A percentile compares a stretch with the other conserved stretches of the same genome.
phyloP scores from a whole-genome alignment of 164 flowering plant species.

The Echeveria elegans region DNA sequence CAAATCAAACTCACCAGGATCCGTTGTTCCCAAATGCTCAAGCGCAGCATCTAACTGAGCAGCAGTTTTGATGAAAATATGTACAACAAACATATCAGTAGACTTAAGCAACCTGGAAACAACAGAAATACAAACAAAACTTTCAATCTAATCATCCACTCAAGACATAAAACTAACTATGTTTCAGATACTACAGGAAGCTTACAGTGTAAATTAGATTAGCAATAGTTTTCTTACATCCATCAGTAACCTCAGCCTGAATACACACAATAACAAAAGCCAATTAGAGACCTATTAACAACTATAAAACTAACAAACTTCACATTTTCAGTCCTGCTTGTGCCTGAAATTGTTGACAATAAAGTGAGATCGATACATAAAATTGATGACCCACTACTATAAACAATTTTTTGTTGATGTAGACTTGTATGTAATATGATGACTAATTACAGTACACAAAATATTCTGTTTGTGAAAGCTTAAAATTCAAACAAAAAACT shows the following conservation, averaged over 20 bases:
- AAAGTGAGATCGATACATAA: no score
- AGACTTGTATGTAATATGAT: no score
- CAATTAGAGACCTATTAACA: no score
- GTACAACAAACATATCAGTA: not conserved
- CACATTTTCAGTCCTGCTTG: no score
- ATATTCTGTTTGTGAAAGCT: no score
- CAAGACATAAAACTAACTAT: not conserved
- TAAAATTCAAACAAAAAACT: no score
- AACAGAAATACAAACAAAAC: not conserved
- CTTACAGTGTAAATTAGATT: slow-evolving; percentile 75
- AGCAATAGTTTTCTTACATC: slow-evolving; percentile 59
- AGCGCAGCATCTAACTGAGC: slow-evolving; percentile 87
- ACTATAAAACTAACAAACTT: no score
- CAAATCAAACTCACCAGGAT: slow-evolving; percentile 36
- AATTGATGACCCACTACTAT: no score
- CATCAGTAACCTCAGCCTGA: slow-evolving; percentile 66
- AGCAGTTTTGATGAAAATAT: slow-evolving; percentile 66
- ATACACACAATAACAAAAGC: not conserved
- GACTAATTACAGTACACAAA: no score
- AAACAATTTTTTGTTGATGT: no score
- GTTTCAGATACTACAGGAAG: not conserved
- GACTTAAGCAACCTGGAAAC: slow-evolving; percentile 73
- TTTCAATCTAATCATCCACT: not conserved
- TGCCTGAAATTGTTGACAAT: no score
- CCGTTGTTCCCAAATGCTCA: slow-evolving; percentile 37